phyloP scores from a whole-genome alignment of 2,329 filamentous ascomycete species.

The Sphaerulina populicola region DNA sequence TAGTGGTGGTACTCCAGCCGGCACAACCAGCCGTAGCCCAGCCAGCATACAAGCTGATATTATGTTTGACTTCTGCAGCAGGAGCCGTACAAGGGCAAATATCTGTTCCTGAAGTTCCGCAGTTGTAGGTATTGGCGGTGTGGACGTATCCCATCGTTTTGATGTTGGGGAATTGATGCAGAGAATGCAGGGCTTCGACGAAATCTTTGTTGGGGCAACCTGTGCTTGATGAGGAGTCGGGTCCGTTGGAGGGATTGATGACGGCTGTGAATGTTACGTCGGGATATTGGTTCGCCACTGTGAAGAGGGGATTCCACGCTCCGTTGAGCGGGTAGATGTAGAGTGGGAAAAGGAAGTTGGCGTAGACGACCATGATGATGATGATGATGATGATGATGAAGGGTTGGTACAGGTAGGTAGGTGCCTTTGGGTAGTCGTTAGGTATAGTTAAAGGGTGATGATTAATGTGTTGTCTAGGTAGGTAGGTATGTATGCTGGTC shows the following conservation, averaged over 20 bases:
- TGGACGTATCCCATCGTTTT: conserved; percentile 28
- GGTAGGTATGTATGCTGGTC: no score
- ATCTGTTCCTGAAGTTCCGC: conserved; percentile 8
- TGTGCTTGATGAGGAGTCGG: conserved; percentile 11
- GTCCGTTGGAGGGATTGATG: conserved; percentile 27
- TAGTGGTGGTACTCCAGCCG: not conserved
- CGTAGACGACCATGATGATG: conserved; percentile 13
- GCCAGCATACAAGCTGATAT: conserved; percentile 8
- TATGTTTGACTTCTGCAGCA: not conserved
- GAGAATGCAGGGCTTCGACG: conserved; percentile 18
- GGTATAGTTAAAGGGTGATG: no score
- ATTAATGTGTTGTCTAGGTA: no score
- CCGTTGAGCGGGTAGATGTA: conserved; percentile 27
- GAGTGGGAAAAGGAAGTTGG: conserved; percentile 25
- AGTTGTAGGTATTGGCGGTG: conserved; percentile 21
- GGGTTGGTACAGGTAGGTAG: no score
- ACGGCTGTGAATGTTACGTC: conserved; percentile 27
- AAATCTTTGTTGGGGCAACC: conserved; percentile 23
- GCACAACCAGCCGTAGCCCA: conserved; percentile 2
- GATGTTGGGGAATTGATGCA: conserved; percentile 26
- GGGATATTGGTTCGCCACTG: conserved; percentile 21
- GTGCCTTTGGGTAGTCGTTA: no score
- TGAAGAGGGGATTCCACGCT: conserved; percentile 24
- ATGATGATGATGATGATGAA: no score
- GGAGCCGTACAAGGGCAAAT: conserved; percentile 5